Percentiles rank a stretch among this genome's conserved stretches.
Conservation (phyloP, 177 flowering plant species). For the Vitis hybrid region DNA sequence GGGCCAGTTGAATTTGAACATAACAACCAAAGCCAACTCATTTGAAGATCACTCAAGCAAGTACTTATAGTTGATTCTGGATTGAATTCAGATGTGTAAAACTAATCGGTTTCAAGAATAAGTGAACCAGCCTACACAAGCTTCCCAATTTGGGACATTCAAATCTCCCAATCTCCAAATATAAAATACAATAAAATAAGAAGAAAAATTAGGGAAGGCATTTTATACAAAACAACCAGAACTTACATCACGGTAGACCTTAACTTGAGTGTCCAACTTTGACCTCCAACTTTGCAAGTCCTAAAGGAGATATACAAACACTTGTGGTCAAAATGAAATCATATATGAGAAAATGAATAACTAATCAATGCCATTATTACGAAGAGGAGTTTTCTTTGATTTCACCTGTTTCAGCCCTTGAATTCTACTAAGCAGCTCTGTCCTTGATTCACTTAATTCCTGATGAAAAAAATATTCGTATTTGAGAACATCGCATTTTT, state of each 20-base stretch:
- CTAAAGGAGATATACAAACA: slow-evolving; percentile 26
- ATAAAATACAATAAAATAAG: not conserved
- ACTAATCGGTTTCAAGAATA: too few relatives aligned
- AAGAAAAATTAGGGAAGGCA: not conserved
- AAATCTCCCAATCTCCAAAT: too few relatives aligned
- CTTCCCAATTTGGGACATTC: not conserved
- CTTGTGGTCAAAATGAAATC: not conserved
- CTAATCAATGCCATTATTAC: not conserved
- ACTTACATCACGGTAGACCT: slow-evolving; percentile 76
- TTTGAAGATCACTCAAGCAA: too few relatives aligned
- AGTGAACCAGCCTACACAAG: too few relatives aligned
- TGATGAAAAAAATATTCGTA: slow-evolving; percentile 19
- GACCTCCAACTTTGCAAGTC: slow-evolving; percentile 93
- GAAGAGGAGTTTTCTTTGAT: too few relatives aligned
- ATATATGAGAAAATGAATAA: not conserved
- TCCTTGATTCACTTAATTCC: slow-evolving; percentile 81
- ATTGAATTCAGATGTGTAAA: too few relatives aligned
- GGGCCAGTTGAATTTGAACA: too few relatives aligned
- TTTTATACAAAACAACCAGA: not conserved
- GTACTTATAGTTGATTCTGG: too few relatives aligned
- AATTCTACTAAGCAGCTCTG: slow-evolving; percentile 71
- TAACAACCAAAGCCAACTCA: too few relatives aligned
- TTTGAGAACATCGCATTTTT: not conserved
- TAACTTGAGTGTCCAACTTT: slow-evolving; percentile 81
- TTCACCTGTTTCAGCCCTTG: slow-evolving; percentile 81